Percentiles rank a stretch among this genome's conserved stretches.
Evolutionary conservation across 78 protist genomes (phyloP).

Genomic region (Chrysochromulina tobinii): DNA sequence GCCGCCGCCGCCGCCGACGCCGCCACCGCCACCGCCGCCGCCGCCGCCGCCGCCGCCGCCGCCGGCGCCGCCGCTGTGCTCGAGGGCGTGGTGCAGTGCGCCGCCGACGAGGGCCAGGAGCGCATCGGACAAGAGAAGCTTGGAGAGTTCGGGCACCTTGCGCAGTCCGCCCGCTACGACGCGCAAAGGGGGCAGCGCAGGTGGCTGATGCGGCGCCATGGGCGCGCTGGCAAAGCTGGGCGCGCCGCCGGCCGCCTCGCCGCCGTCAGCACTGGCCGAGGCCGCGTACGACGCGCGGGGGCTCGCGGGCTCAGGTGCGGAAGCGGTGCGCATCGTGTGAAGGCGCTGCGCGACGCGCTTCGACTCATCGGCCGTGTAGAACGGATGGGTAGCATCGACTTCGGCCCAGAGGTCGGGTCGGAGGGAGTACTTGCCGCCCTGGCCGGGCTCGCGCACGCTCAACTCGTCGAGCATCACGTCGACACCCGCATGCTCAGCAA

Average conservation of each 20-base stretch:
- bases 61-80: background rate
- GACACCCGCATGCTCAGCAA: background rate
- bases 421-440: background rate
- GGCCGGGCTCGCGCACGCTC: background rate
- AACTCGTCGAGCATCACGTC: background rate
- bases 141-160: background rate
- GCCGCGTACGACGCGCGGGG: too few species aligned
- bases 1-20: too few species aligned
- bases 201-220: background rate
- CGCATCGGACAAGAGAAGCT: background rate
- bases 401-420: background rate
- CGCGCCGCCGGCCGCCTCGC: background rate
- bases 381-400: background rate
- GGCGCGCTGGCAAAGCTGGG: background rate
- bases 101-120: too few species aligned
- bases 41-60: background rate
- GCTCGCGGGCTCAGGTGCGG: background rate
- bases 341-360: background rate
- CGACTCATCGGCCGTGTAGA: background rate
- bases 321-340: background rate
- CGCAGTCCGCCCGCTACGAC: background rate
- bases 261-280: background rate
- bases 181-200: background rate
- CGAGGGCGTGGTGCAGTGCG: too few species aligned
- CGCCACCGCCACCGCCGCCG: too few species aligned